Percentiles rank a stretch among this genome's conserved stretches.
phyloP scores from a whole-genome alignment of 805 yeast species.

The Dipodascus geniculatus region DNA sequence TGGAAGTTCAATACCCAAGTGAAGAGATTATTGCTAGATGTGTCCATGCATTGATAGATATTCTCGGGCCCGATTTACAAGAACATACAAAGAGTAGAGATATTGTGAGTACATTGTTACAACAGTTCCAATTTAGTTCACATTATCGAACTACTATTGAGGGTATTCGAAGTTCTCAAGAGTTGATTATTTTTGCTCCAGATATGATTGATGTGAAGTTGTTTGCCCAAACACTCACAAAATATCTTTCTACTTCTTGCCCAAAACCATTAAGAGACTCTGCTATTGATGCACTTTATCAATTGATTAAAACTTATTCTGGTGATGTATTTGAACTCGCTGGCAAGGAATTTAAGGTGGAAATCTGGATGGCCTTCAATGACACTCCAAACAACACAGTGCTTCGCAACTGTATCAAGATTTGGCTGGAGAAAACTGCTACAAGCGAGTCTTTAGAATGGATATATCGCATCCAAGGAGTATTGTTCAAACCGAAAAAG shows the following conservation, averaged over 20 bases:
- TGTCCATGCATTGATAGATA: slow-evolving; percentile 34
- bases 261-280: slow-evolving; percentile 22
- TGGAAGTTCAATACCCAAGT: slow-evolving; percentile 38
- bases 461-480: slow-evolving; percentile 42
- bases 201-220: slow-evolving; percentile 21
- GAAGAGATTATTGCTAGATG: slow-evolving; percentile 33
- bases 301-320: slow-evolving; percentile 45
- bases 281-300: slow-evolving; percentile 46
- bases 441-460: slow-evolving; percentile 35
- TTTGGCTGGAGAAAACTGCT: slow-evolving; percentile 49
- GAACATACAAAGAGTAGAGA: slow-evolving; percentile 15
- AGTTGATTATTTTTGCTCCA: slow-evolving; percentile 36
- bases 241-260: slow-evolving; percentile 12
- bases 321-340: slow-evolving; percentile 30
- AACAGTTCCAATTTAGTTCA: slow-evolving; percentile 23
- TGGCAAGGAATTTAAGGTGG: slow-evolving; percentile 34
- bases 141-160: slow-evolving; percentile 22
- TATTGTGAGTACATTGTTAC: slow-evolving; percentile 23
- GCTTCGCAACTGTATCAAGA: slow-evolving; percentile 35
- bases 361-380: slow-evolving; percentile 51
- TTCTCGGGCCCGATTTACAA: slow-evolving; percentile 46
- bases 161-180: slow-evolving; percentile 33
- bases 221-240: slow-evolving; percentile 18
- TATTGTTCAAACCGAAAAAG: slow-evolving; percentile 33
- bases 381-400: slow-evolving; percentile 32